phyloP scores from a whole-genome alignment of 179 eudicot genomes.

The Heliamphora pulchella region DNA sequence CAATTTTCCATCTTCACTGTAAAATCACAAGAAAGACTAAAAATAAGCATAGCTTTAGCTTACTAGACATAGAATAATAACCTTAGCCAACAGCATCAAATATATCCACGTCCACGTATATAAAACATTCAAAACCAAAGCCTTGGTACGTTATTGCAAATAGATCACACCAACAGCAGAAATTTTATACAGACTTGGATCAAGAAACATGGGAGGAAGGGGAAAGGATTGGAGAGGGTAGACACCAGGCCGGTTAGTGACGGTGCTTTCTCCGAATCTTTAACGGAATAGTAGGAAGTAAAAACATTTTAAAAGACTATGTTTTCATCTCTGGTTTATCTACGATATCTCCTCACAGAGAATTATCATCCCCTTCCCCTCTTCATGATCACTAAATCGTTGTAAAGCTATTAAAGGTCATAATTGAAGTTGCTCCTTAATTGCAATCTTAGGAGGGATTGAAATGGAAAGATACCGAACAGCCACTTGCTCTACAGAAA shows the following conservation, averaged over 20 bases:
- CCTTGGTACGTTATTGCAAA: neutral
- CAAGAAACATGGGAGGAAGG: neutral
- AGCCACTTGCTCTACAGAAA: neutral
- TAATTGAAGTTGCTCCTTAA: neutral
- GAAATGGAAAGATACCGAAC: neutral
- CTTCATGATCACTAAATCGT: neutral
- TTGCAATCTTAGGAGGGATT: neutral
- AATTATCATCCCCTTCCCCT: neutral
- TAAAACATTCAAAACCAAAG: neutral
- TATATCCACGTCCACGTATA: neutral
- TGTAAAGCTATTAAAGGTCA: neutral
- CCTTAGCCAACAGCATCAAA: conserved; percentile 2
- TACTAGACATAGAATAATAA: neutral
- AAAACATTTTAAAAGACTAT: neutral
- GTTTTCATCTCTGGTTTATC: neutral
- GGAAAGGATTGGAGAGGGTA: neutral
- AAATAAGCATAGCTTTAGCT: conserved; percentile 11
- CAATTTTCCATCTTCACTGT: conserved; percentile 86
- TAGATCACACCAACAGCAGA: neutral
- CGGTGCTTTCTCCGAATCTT: neutral
- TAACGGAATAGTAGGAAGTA: no score
- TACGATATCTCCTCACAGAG: neutral
- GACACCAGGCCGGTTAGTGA: neutral
- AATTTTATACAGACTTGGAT: neutral
- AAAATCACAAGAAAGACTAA: conserved; percentile 22